phyloP scores from a whole-genome alignment of 2,329 filamentous ascomycete genomes.

The Akanthomyces dipterigenus region DNA sequence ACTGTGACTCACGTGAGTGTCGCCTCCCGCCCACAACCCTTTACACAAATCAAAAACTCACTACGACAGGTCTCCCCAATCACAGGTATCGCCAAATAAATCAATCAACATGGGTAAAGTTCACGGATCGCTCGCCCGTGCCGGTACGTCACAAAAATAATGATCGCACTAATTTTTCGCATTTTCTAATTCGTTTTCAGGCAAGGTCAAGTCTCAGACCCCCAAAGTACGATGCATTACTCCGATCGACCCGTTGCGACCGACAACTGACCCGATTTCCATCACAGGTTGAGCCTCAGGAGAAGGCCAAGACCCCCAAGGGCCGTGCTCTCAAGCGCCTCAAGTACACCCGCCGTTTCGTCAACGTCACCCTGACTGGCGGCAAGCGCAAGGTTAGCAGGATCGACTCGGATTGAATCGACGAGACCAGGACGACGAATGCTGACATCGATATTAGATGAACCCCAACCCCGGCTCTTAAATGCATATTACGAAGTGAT shows the following conservation, averaged over 20 bases:
- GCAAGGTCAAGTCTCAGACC: slow-evolving; percentile 97
- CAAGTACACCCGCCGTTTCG: slow-evolving; percentile 94
- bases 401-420: not conserved
- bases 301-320: slow-evolving; percentile 97
- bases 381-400: slow-evolving; percentile 90
- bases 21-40: slow-evolving; percentile 30
- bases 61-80: slow-evolving; percentile 25
- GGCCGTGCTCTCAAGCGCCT: slow-evolving; percentile 96
- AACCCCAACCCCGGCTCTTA: slow-evolving; percentile 79
- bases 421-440: not conserved
- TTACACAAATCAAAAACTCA: slow-evolving; percentile 32
- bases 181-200: slow-evolving; percentile 57
- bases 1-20: slow-evolving; percentile 30
- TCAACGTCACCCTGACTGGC: slow-evolving; percentile 94
- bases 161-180: slow-evolving; percentile 12
- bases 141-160: slow-evolving; percentile 36
- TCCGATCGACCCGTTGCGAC: slow-evolving; percentile 18
- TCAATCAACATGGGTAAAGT: slow-evolving; percentile 76
- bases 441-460: slow-evolving; percentile 48
- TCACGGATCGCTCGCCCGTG: slow-evolving; percentile 90
- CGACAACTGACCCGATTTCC: slow-evolving; percentile 24
- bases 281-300: slow-evolving; percentile 71
- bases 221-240: slow-evolving; percentile 62
- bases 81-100: slow-evolving; percentile 31
- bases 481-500: slow-evolving; percentile 20